These are phyloP conservation scores for Gardenia jasminoides DNA, from an alignment of 257 asterid genomes.

Conservation along the genomic window DNA sequence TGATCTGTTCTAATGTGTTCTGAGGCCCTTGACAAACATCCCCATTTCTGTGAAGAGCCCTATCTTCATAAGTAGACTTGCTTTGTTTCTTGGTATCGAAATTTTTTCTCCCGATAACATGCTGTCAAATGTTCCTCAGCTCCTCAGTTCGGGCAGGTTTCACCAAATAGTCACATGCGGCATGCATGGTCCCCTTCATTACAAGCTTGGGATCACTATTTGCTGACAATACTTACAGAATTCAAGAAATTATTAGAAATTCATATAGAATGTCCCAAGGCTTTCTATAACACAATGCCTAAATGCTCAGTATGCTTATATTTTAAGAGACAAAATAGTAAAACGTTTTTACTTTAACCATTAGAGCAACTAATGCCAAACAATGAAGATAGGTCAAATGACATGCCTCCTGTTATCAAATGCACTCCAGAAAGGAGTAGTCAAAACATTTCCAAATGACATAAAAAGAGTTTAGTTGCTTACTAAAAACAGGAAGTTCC, in stretches of 20 bases:
- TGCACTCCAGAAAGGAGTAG: neutral
- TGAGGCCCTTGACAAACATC: conserved; percentile 47
- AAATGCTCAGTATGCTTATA: neutral
- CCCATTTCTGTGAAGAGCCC: conserved; percentile 35
- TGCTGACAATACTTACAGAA: conserved; percentile 73
- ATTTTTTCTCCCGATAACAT: conserved; percentile 68
- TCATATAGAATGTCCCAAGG: neutral
- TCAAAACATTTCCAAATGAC: neutral
- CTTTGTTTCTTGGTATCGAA: conserved; percentile 33
- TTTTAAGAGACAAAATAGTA: neutral
- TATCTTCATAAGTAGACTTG: conserved; percentile 34
- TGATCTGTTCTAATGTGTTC: conserved; percentile 43
- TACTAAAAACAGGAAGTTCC: conserved; percentile 92
- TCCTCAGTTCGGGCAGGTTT: conserved; percentile 80
- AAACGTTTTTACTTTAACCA: neutral
- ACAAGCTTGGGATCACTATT: conserved; percentile 71
- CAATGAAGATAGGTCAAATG: conserved; percentile 7
- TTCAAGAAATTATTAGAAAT: conserved; percentile 10
- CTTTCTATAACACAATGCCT: neutral
- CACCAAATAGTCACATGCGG: conserved; percentile 91
- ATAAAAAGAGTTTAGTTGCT: conserved; percentile 16
- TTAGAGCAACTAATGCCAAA: conserved; percentile 2
- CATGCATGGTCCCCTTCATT: conserved; percentile 75
- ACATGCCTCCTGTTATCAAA: neutral
- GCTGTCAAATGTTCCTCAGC: conserved; percentile 83